Conservation (phyloP, 1,139 yeast species). For the Kodamaea arcana region DNA sequence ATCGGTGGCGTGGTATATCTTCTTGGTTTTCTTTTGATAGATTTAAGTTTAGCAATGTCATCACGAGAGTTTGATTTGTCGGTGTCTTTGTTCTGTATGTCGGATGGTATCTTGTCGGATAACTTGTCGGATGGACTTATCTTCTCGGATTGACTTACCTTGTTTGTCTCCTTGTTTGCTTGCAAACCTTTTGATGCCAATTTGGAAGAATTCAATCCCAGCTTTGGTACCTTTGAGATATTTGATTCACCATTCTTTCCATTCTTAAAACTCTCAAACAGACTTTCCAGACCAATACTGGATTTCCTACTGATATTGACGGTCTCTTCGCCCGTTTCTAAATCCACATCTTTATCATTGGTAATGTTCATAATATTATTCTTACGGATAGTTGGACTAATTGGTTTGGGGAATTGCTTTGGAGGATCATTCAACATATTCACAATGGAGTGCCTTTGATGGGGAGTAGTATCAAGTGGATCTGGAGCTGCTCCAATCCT, state of each 20-base stretch:
- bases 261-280: not conserved
- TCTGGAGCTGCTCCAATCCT: not conserved
- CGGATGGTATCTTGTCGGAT: too few species aligned
- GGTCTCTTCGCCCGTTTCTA: slow-evolving; percentile 31
- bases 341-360: slow-evolving; percentile 43
- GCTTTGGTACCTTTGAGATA: not conserved
- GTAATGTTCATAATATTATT: slow-evolving; percentile 46
- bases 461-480: slow-evolving; percentile 7
- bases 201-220: not conserved
- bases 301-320: slow-evolving; percentile 3
- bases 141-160: not conserved
- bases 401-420: slow-evolving; percentile 7
- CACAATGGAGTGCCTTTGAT: slow-evolving; percentile 21
- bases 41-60: slow-evolving; percentile 16
- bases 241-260: not conserved
- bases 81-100: too few species aligned
- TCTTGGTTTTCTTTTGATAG: slow-evolving; percentile 46
- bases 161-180: not conserved
- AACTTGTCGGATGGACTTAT: too few species aligned
- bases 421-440: slow-evolving; percentile 18
- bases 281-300: slow-evolving; percentile 1
- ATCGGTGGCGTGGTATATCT: slow-evolving; percentile 66
- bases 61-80: slow-evolving; percentile 6
- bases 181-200: not conserved
- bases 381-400: slow-evolving; percentile 19